Percentiles rank a stretch among this genome's conserved stretches.
Conservation (phyloP, 2,329 filamentous ascomycete genomes). For the Phialemoniopsis sp. region DNA sequence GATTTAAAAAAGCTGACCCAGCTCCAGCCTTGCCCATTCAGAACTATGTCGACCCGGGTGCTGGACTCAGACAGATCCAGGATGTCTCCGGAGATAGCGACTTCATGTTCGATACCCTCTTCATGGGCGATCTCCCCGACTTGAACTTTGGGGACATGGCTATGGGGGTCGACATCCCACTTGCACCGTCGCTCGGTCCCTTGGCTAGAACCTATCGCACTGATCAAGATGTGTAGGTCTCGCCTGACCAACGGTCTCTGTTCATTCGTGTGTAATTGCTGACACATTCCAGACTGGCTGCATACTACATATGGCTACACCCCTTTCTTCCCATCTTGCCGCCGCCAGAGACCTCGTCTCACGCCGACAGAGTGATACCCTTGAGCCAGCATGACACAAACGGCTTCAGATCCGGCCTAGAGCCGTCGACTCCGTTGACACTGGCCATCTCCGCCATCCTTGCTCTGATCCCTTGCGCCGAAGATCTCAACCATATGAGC, state of each 20-base stretch:
- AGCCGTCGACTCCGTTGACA: constrained; percentile 36
- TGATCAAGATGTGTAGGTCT: constrained; percentile 33
- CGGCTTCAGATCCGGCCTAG: constrained; percentile 24
- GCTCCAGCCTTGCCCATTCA: constrained; percentile 26
- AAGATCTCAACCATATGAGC: constrained; percentile 26
- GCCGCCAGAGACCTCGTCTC: constrained; percentile 26
- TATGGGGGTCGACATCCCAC: constrained; percentile 9
- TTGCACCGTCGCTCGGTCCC: constrained; percentile 14
- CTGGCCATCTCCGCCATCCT: constrained; percentile 44
- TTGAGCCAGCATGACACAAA: constrained; percentile 29
- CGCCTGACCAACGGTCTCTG: constrained; percentile 1
- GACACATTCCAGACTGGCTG: constrained; percentile 27
- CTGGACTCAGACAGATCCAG: constrained; percentile 39
- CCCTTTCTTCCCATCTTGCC: constrained; percentile 45
- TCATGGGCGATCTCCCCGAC: constrained; percentile 17
- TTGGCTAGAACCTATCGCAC: constrained; percentile 36
- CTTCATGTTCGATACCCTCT: constrained; percentile 41
- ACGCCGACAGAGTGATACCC: constrained; percentile 23
- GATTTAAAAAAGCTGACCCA: constrained; percentile 4
- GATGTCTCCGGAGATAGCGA: constrained; percentile 42
- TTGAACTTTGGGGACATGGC: constrained; percentile 9
- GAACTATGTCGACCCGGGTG: constrained; percentile 40
- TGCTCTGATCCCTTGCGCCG: constrained; percentile 39
- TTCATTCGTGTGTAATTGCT: background rate
- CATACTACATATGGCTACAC: constrained; percentile 49